These are phyloP conservation scores for Neodidymelliopsis sp. DNA, from an alignment of 2,329 filamentous ascomycete genomes.

Conservation along the genomic window DNA sequence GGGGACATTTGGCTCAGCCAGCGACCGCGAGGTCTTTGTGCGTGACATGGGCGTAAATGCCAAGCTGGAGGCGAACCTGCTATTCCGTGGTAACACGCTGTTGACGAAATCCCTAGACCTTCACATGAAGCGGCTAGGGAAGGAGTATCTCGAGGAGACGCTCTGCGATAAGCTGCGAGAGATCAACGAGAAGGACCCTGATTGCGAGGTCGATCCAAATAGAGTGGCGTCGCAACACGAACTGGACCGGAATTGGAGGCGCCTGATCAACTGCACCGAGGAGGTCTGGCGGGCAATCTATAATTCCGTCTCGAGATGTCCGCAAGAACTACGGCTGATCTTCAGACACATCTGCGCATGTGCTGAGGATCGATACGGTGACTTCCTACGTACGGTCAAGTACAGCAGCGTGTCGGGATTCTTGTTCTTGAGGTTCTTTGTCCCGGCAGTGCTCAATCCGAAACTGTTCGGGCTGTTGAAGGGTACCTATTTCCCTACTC, in stretches of 20 bases:
- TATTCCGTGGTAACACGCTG: slow-evolving; percentile 94
- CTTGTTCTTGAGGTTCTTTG: slow-evolving; percentile 92
- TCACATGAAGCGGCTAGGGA: slow-evolving; percentile 93
- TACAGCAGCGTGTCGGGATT: slow-evolving; percentile 97
- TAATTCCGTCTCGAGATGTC: slow-evolving; percentile 75
- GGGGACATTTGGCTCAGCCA: slow-evolving; percentile 49
- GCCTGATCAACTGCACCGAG: slow-evolving; percentile 77
- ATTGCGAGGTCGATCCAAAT: slow-evolving; percentile 95
- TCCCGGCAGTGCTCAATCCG: slow-evolving; percentile 93
- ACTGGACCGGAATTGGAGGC: slow-evolving; percentile 81
- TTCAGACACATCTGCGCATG: slow-evolving; percentile 92
- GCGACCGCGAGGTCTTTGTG: slow-evolving; percentile 74
- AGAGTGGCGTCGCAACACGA: slow-evolving; percentile 73
- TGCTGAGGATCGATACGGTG: slow-evolving; percentile 92
- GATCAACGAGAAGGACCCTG: slow-evolving; percentile 88
- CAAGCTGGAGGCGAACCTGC: slow-evolving; percentile 87
- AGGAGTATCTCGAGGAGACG: slow-evolving; percentile 89
- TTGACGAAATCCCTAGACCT: slow-evolving; percentile 92
- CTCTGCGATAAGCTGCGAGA: slow-evolving; percentile 85
- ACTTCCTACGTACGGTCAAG: slow-evolving; percentile 85
- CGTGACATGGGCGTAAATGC: slow-evolving; percentile 81
- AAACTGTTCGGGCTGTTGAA: slow-evolving; percentile 88
- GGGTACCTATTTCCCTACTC: slow-evolving; percentile 53
- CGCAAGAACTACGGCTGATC: slow-evolving; percentile 81
- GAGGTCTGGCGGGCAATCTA: slow-evolving; percentile 87